phyloP scores from a whole-genome alignment of 257 asterid genomes.

The Eustoma russellianum region DNA sequence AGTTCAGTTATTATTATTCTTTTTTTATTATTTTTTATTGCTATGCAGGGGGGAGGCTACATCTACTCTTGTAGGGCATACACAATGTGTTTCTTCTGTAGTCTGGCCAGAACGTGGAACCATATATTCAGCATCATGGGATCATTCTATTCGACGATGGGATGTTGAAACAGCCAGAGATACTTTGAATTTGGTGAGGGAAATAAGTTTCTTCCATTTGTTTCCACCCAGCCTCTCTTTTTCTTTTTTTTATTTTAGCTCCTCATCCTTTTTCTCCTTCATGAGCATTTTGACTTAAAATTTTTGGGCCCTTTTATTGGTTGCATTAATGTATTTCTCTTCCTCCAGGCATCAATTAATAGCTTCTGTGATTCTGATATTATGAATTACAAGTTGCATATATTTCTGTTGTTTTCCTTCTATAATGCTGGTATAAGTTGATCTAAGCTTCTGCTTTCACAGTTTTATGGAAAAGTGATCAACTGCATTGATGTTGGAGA shows the following conservation, averaged over 20 bases:
- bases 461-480: constrained; percentile 73
- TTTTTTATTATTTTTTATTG: background rate
- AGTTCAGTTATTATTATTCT: no score
- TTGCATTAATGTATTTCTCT: background rate
- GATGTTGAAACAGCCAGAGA: constrained; percentile 86
- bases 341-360: no score
- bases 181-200: constrained; percentile 52
- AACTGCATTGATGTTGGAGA: constrained; percentile 93
- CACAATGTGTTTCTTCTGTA: constrained; percentile 84
- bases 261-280: background rate
- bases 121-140: constrained; percentile 92
- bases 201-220: constrained; percentile 1
- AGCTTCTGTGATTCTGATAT: background rate
- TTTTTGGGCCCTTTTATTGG: no score
- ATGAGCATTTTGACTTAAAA: background rate
- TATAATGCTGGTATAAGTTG: background rate
- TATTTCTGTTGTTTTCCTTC: no score
- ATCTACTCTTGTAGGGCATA: constrained; percentile 81
- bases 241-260: background rate
- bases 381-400: background rate
- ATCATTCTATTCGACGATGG: constrained; percentile 92
- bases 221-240: background rate
- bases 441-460: constrained; percentile 11
- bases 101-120: constrained; percentile 65
- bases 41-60: constrained; percentile 66